A percentile compares a stretch with the other conserved stretches of the same genome.
phyloP scores from a whole-genome alignment of 805 yeast species.

The Spencermartinsiella europaea region DNA sequence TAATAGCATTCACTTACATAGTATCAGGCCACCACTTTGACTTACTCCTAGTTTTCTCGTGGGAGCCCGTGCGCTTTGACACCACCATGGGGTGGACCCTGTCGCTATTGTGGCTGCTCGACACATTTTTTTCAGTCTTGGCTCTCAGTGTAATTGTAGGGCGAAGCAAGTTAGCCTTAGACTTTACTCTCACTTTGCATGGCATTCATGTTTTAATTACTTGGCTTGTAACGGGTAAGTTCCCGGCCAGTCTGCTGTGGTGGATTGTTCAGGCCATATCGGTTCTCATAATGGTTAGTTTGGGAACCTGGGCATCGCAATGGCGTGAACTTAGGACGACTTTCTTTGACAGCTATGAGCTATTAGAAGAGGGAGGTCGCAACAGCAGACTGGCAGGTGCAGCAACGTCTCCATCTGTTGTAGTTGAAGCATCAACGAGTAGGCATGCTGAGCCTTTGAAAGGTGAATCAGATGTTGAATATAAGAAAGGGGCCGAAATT shows the following conservation, averaged over 20 bases:
- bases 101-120: constrained; percentile 73
- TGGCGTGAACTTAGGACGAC: constrained; percentile 90
- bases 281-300: constrained; percentile 59
- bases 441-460: too few species aligned
- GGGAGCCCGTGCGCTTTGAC: constrained; percentile 67
- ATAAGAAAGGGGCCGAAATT: too few species aligned
- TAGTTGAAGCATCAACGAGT: background rate
- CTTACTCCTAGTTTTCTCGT: constrained; percentile 69
- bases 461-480: too few species aligned
- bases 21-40: constrained; percentile 68
- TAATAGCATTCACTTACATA: constrained; percentile 60
- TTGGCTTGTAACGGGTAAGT: constrained; percentile 55
- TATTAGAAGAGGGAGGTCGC: constrained; percentile 9
- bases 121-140: constrained; percentile 74
- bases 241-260: constrained; percentile 77
- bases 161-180: constrained; percentile 90
- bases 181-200: constrained; percentile 91
- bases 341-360: constrained; percentile 56
- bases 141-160: constrained; percentile 87
- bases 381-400: constrained; percentile 29
- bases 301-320: constrained; percentile 86
- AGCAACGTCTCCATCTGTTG: constrained; percentile 6
- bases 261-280: constrained; percentile 74
- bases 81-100: constrained; percentile 78
- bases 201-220: constrained; percentile 68